Evolutionary conservation across 352 stramenopile species (phyloP).

Genomic region (Phytophthora podocarpi): DNA sequence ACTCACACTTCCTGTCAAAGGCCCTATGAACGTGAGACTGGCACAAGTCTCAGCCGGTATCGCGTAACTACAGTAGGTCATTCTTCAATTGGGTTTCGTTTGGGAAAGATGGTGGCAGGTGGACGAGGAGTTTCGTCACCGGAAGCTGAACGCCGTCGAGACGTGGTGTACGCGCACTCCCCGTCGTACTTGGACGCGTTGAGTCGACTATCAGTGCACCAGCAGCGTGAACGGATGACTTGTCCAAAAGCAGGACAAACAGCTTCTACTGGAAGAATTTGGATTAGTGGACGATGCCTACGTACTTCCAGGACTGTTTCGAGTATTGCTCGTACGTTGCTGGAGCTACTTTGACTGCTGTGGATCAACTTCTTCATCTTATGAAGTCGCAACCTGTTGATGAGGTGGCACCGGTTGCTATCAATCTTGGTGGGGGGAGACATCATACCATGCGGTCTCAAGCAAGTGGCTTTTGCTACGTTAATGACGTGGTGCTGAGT

Average conservation of each 20-base stretch:
- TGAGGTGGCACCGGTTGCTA: constrained; percentile 63
- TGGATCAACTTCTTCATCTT: constrained; percentile 49
- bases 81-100: too few species aligned
- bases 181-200: constrained; percentile 32
- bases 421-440: constrained; percentile 97
- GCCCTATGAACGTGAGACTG: constrained; percentile 30
- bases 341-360: constrained; percentile 64
- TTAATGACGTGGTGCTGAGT: constrained; percentile 98
- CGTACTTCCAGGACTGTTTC: constrained; percentile 52
- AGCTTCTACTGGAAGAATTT: constrained; percentile 32
- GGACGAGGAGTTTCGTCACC: too few species aligned
- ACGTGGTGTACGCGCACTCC: constrained; percentile 13
- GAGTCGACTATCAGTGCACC: constrained; percentile 43
- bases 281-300: constrained; percentile 74
- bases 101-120: neutral
- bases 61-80: neutral
- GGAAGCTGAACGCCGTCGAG: neutral
- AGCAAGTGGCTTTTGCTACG: constrained; percentile 94
- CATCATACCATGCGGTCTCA: constrained; percentile 98
- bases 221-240: constrained; percentile 49
- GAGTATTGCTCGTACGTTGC: constrained; percentile 66
- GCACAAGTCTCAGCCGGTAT: constrained; percentile 13
- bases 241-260: constrained; percentile 1
- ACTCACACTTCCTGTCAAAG: constrained; percentile 47
- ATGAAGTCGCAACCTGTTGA: constrained; percentile 14